phyloP scores from a whole-genome alignment of 129 eudicot genomes.

The Dittrichia graveolens region DNA sequence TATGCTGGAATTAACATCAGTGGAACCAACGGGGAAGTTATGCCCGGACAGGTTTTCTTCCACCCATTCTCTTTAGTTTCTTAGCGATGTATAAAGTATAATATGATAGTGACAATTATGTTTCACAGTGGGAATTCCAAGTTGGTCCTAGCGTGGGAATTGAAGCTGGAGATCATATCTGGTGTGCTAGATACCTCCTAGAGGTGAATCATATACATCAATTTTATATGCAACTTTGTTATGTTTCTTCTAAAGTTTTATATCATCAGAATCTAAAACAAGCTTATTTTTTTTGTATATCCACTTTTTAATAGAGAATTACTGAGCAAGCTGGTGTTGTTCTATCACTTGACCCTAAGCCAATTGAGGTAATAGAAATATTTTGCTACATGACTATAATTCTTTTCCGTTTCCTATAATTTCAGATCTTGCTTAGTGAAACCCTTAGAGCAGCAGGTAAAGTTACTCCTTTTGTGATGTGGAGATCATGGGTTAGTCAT shows the following conservation, averaged over 20 bases:
- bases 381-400: background rate
- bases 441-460: background rate
- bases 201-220: conserved; percentile 52
- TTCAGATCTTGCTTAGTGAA: background rate
- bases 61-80: conserved; percentile 10
- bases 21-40: conserved; percentile 98
- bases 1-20: conserved; percentile 97
- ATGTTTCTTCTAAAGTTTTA: background rate
- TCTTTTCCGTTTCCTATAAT: background rate
- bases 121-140: conserved; percentile 95
- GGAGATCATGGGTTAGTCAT: too few species aligned
- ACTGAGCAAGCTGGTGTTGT: conserved; percentile 99
- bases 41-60: conserved; percentile 95
- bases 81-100: background rate
- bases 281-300: conserved; percentile 23
- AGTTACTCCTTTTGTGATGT: too few species aligned
- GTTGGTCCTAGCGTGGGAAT: conserved; percentile 98
- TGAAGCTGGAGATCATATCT: conserved; percentile 95
- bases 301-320: conserved; percentile 68
- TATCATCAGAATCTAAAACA: background rate
- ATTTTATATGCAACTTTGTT: background rate
- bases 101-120: background rate
- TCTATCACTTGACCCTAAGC: conserved; percentile 95
- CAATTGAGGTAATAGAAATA: conserved; percentile 61
- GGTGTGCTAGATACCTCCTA: conserved; percentile 96